Conservation (phyloP, 2,329 filamentous ascomycete genomes). For the Chaetomiaceae sp. region DNA sequence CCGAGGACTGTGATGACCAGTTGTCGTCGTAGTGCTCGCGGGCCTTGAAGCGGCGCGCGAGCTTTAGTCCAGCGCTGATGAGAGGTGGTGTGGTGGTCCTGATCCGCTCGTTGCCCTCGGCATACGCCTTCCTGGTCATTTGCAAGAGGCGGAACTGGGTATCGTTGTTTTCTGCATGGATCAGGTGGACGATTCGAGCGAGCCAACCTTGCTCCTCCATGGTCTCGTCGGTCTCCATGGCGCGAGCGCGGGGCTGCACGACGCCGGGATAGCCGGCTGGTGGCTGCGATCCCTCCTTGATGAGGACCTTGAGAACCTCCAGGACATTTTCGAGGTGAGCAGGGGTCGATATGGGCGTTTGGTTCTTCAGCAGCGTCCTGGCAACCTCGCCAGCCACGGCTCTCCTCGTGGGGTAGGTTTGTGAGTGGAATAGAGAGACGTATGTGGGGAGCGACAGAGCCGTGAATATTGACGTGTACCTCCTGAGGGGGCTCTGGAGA, state of each 20-base stretch:
- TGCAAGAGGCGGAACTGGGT: constrained; percentile 93
- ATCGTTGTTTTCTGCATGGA: constrained; percentile 80
- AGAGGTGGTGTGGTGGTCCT: constrained; percentile 92
- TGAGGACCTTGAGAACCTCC: constrained; percentile 82
- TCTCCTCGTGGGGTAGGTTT: constrained; percentile 87
- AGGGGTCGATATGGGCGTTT: constrained; percentile 70
- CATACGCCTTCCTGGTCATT: constrained; percentile 77
- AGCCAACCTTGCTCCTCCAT: constrained; percentile 98
- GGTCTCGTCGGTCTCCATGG: constrained; percentile 87
- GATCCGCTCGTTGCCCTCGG: constrained; percentile 89
- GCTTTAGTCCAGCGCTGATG: constrained; percentile 82
- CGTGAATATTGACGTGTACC: constrained; percentile 94
- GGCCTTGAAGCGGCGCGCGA: constrained; percentile 82
- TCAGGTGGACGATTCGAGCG: constrained; percentile 83
- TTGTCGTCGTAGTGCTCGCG: constrained; percentile 76
- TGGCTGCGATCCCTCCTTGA: constrained; percentile 84
- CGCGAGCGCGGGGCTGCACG: constrained; percentile 66
- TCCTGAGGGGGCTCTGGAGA: constrained; percentile 82
- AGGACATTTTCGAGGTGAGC: constrained; percentile 84
- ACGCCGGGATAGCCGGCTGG: constrained; percentile 80
- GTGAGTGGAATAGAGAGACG: constrained; percentile 80
- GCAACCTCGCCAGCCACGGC: constrained; percentile 88
- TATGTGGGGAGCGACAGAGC: constrained; percentile 89
- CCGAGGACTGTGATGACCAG: constrained; percentile 61
- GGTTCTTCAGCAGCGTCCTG: constrained; percentile 74